Conservation (phyloP, 805 yeast species). For the Maudiozyma bulderi region DNA sequence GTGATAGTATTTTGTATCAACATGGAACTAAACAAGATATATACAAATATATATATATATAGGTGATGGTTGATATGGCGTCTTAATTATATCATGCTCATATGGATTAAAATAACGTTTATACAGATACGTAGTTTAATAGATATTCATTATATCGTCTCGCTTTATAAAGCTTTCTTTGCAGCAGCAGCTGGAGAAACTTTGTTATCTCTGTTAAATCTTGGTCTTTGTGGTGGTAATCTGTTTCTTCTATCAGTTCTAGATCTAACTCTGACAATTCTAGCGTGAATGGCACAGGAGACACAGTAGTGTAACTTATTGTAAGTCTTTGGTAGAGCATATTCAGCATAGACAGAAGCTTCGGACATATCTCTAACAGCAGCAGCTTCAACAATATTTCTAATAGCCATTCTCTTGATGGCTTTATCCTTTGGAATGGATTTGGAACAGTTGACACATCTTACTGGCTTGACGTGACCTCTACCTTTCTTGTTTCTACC, state of each 20-base stretch:
- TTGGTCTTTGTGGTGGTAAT: conserved; percentile 98
- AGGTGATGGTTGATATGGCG: no score
- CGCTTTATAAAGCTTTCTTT: conserved; percentile 63
- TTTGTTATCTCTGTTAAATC: conserved; percentile 94
- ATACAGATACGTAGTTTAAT: not conserved
- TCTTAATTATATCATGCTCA: not conserved
- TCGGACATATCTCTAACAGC: conserved; percentile 99
- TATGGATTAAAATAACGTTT: not conserved
- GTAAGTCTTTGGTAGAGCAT: conserved; percentile 99
- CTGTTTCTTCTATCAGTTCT: conserved; percentile 97
- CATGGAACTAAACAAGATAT: no score
- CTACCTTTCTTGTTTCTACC: conserved; percentile 99
- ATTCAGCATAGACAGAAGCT: conserved; percentile 98
- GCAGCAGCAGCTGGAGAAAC: conserved; percentile 97
- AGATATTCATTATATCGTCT: no score
- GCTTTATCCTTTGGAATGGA: conserved; percentile 99
- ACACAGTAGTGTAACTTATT: conserved; percentile 99
- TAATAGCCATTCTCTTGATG: conserved; percentile 99
- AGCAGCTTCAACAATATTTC: conserved; percentile 99
- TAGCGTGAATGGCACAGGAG: conserved; percentile 99
- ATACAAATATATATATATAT: no score
- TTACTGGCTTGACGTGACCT: conserved; percentile 99
- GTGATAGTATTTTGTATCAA: no score
- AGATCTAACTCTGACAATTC: conserved; percentile 99
- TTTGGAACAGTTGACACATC: conserved; percentile 99